Conservation (phyloP, 345 rosid genomes). For the Punica granatum region DNA sequence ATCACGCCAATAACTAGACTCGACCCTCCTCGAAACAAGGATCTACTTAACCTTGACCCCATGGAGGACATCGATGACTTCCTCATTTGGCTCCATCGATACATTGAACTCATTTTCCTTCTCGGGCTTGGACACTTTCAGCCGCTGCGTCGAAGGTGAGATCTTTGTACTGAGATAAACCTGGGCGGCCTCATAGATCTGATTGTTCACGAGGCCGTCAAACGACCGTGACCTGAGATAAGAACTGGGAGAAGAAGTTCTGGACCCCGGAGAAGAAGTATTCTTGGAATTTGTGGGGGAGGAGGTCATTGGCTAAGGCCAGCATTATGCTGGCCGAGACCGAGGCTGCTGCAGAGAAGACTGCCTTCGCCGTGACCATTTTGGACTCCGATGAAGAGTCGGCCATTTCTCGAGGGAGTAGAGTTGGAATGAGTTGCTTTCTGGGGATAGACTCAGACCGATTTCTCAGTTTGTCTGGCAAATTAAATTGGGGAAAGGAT, state of each 20-base stretch:
- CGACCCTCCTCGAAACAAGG: constrained; percentile 35
- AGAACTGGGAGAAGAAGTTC: constrained; percentile 18
- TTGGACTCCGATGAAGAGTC: constrained; percentile 13
- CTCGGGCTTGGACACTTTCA: constrained; percentile 36
- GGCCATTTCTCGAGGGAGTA: neutral
- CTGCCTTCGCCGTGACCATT: constrained; percentile 19
- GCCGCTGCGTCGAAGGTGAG: constrained; percentile 21
- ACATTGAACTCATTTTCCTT: constrained; percentile 41
- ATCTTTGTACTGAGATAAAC: constrained; percentile 18
- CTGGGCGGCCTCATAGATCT: constrained; percentile 26
- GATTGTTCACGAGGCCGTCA: constrained; percentile 23
- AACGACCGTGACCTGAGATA: constrained; percentile 24
- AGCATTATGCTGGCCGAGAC: constrained; percentile 26
- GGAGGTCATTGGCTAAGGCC: constrained; percentile 18
- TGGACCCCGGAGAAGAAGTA: constrained; percentile 10
- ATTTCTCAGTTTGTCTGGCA: neutral
- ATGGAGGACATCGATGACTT: constrained; percentile 34
- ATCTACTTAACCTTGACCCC: constrained; percentile 47
- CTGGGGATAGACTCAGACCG: too few relatives aligned
- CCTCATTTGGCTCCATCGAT: constrained; percentile 48
- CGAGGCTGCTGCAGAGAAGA: constrained; percentile 29
- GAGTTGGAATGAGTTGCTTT: neutral
- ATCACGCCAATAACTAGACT: constrained; percentile 16
- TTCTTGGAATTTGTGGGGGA: constrained; percentile 20
- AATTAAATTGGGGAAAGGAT: neutral